These are phyloP conservation scores for Sporopachydermia quercuum DNA, from an alignment of 805 yeast genomes.

Conservation along the genomic window DNA sequence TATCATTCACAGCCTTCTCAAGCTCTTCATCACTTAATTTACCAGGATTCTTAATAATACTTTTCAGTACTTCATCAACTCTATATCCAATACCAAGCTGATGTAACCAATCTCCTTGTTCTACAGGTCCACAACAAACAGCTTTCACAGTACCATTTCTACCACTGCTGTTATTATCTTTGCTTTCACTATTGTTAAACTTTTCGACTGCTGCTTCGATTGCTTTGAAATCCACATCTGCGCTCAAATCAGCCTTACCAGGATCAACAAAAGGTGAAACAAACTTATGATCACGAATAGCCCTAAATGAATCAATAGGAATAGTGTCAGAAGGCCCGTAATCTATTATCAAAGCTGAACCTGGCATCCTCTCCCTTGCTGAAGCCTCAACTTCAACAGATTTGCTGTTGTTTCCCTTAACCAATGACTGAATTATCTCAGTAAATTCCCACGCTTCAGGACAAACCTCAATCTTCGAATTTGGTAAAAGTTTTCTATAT, in stretches of 20 bases:
- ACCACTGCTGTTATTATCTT: constrained; percentile 7
- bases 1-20: constrained; percentile 22
- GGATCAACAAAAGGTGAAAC: constrained; percentile 65
- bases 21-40: constrained; percentile 27
- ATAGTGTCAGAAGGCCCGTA: constrained; percentile 51
- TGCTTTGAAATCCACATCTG: constrained; percentile 70
- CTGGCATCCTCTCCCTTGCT: too few species aligned
- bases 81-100: constrained; percentile 62
- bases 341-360: constrained; percentile 63
- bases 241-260: constrained; percentile 69
- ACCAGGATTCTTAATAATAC: constrained; percentile 28
- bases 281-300: constrained; percentile 54
- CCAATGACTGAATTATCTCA: constrained; percentile 31
- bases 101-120: constrained; percentile 72
- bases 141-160: constrained; percentile 12
- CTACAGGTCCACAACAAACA: constrained; percentile 39
- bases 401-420: constrained; percentile 11
- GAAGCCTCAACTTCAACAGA: too few species aligned
- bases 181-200: too few species aligned
- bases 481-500: constrained; percentile 36
- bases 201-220: constrained; percentile 24
- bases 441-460: constrained; percentile 55
- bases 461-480: constrained; percentile 54
- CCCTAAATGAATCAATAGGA: constrained; percentile 63
- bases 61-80: constrained; percentile 29